Base-by-base conservation (phyloP, 2,329 filamentous ascomycete genomes). In the Alternaria panax region DNA sequence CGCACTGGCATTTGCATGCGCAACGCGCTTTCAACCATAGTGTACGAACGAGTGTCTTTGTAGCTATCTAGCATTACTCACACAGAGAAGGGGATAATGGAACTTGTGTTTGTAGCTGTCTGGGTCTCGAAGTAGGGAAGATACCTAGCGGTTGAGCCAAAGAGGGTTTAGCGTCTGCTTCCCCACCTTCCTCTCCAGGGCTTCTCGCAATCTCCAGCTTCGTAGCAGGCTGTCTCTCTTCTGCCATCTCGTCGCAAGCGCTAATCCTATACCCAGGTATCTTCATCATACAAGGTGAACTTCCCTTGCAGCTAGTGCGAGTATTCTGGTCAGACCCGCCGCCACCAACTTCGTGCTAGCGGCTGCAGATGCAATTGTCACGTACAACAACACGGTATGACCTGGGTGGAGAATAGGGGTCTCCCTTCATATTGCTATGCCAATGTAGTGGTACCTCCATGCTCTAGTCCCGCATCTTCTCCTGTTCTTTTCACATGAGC, bases 401-500 rank as follows among this genome's bases (percentile, higher is more conserved):
- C n/a, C n/a, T n/a, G n/a, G n/a, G n/a, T n/a, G n/a, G n/a, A n/a
- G n/a, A n/a, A n/a, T n/a, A n/a, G n/a, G n/a, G n/a, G n/a, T n/a
- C n/a, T n/a, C n/a, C n/a, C n/a, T n/a, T n/a, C n/a, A n/a, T n/a
- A n/a, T n/a, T n/a, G n/a, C 41, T 34, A 45, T 34, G 52, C 18
- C 16, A 54, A 9, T 20, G 27, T 36, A 32, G 42, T 38, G 8
- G 12, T 42, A 36, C 30, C 43, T 4, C 6, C 42, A 14, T 22
- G 12, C 14, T 32, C 32, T 12, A 48, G 2, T 1, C 50, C 50
- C 1, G 20, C 54, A 54, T 63, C 53, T 1, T 5, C 24, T 5
- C 50, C 52, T 16, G n/a, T 53, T n/a, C 58, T 58, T 38, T 55
- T 22, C 12, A 61, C 54, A 12, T 24, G 48, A 1, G 30, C 18